Percentiles rank a stretch among this genome's conserved stretches.
These are phyloP conservation scores for Ceratocystis papillata DNA, from an alignment of 2,329 filamentous ascomycete species.

Conservation along the genomic window DNA sequence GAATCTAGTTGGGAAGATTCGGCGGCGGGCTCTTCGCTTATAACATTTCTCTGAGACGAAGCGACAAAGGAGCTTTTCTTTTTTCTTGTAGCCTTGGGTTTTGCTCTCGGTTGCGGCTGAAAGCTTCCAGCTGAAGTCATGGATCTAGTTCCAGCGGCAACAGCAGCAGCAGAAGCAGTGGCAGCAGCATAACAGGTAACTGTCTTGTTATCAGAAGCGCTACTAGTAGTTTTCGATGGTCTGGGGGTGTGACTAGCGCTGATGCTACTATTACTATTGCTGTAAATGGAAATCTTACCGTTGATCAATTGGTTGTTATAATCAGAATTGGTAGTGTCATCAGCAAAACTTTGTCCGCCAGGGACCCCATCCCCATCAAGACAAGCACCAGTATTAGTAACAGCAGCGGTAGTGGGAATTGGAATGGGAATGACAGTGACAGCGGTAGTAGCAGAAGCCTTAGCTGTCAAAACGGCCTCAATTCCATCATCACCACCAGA, in stretches of 20 bases:
- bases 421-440: not conserved
- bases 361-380: not conserved
- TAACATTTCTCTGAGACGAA: conserved; percentile 20
- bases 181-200: not conserved
- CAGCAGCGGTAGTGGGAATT: conserved; percentile 1
- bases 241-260: conserved; percentile 9
- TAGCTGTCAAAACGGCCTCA: conserved; percentile 13
- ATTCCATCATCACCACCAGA: conserved; percentile 14
- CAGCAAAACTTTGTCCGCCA: not conserved
- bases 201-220: not conserved
- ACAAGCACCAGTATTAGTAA: not conserved
- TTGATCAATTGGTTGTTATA: not conserved
- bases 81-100: not conserved
- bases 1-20: conserved; percentile 10
- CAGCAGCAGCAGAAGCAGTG: not conserved
- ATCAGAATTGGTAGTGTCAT: not conserved
- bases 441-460: not conserved
- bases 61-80: not conserved
- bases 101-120: conserved; percentile 11
- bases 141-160: conserved; percentile 4
- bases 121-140: not conserved
- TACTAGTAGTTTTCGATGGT: not conserved
- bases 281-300: not conserved
- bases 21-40: conserved; percentile 21
- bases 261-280: not conserved